Evolutionary conservation across 2,329 filamentous ascomycete genomes (phyloP).

Genomic region (Neopestalotiopsis sp.): DNA sequence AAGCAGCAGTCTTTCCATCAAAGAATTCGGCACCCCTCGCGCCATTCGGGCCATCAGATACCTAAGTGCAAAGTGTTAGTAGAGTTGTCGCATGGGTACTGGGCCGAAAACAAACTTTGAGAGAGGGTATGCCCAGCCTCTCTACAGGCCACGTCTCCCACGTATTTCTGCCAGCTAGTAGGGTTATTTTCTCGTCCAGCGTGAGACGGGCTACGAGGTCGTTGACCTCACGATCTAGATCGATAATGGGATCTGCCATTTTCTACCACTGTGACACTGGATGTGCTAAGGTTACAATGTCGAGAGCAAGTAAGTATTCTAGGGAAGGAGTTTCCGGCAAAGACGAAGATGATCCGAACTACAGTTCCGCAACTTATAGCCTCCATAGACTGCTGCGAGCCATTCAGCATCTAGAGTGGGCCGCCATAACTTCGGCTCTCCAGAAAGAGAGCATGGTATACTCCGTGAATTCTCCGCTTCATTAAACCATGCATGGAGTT

Average conservation of each 20-base stretch:
- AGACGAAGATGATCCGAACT: too few relatives aligned
- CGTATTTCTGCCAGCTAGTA: background rate
- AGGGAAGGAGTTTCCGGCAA: too few relatives aligned
- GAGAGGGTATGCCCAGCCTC: background rate
- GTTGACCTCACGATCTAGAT: background rate
- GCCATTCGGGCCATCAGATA: constrained; percentile 8
- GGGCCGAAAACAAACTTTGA: background rate
- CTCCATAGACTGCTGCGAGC: background rate
- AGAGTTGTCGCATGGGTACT: background rate
- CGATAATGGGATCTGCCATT: background rate
- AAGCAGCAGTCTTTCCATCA: constrained; percentile 2
- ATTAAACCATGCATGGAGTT: background rate
- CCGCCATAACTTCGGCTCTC: background rate
- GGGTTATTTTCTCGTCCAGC: constrained; percentile 1
- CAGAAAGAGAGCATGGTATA: background rate
- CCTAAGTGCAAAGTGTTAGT: background rate
- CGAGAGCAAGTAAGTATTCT: too few relatives aligned
- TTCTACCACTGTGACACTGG: too few relatives aligned
- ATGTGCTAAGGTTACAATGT: too few relatives aligned
- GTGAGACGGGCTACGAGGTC: background rate
- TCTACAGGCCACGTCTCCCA: constrained; percentile 3
- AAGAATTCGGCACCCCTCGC: constrained; percentile 5
- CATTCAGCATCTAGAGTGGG: background rate
- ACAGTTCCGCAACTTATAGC: too few relatives aligned
- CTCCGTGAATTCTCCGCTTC: background rate